A percentile compares a stretch with the other conserved stretches of the same genome.
These are phyloP conservation scores for Penicillium freii DNA, from an alignment of 2,329 filamentous ascomycete genomes.

Conservation along the genomic window DNA sequence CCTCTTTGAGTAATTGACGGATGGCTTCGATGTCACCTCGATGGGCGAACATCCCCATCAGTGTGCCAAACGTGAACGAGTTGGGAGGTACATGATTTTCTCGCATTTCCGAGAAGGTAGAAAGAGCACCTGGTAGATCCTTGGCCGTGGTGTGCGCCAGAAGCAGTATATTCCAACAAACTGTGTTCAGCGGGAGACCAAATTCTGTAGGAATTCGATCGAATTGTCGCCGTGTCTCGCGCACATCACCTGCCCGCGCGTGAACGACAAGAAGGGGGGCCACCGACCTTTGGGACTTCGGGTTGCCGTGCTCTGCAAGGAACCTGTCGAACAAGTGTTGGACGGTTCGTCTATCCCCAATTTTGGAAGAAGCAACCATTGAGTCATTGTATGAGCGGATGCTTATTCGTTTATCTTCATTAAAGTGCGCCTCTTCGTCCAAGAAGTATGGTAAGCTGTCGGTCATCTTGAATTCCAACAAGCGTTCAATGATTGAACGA, in stretches of 20 bases:
- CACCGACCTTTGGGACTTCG: slow-evolving; percentile 32
- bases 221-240: slow-evolving; percentile 61
- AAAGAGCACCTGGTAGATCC: slow-evolving; percentile 65
- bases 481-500: slow-evolving; percentile 24
- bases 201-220: slow-evolving; percentile 58
- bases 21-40: slow-evolving; percentile 72
- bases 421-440: slow-evolving; percentile 38
- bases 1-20: slow-evolving; percentile 62
- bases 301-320: slow-evolving; percentile 37
- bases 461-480: slow-evolving; percentile 34
- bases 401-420: slow-evolving; percentile 29
- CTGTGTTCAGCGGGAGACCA: slow-evolving; percentile 55
- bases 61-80: slow-evolving; percentile 64
- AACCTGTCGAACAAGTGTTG: slow-evolving; percentile 47
- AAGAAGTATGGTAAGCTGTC: slow-evolving; percentile 42
- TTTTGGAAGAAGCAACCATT: slow-evolving; percentile 45
- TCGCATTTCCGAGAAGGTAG: slow-evolving; percentile 62
- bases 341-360: slow-evolving; percentile 48
- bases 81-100: slow-evolving; percentile 54
- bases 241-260: slow-evolving; percentile 64
- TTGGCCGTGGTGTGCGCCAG: slow-evolving; percentile 65
- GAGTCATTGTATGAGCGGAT: slow-evolving; percentile 35
- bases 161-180: slow-evolving; percentile 75
- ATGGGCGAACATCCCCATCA: slow-evolving; percentile 69
- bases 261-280: slow-evolving; percentile 68